These are phyloP conservation scores for Zygoascus tannicola DNA, from an alignment of 805 yeast genomes.

Conservation along the genomic window DNA sequence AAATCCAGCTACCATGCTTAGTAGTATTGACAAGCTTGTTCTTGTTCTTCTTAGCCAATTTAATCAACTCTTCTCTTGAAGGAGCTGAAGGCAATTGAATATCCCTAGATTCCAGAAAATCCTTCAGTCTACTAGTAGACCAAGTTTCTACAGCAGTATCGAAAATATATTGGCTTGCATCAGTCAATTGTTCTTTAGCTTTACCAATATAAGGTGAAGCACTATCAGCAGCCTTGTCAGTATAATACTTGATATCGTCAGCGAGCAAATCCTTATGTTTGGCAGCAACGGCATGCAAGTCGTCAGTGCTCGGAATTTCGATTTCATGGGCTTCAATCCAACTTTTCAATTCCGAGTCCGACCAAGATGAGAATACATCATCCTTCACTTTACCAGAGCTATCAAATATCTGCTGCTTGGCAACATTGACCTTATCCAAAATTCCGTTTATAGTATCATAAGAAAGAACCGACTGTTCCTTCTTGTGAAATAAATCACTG, in stretches of 20 bases:
- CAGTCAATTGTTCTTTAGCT: constrained; percentile 13
- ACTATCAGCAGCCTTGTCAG: constrained; percentile 9
- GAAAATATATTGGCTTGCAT: constrained; percentile 16
- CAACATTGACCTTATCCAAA: constrained; percentile 16
- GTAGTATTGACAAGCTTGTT: constrained; percentile 30
- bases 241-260: constrained; percentile 14
- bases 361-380: constrained; percentile 34
- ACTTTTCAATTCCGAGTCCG: constrained; percentile 32
- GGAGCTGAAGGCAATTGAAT: constrained; percentile 17
- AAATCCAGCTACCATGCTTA: constrained; percentile 43
- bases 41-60: constrained; percentile 35
- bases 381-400: constrained; percentile 29
- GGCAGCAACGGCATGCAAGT: constrained; percentile 22
- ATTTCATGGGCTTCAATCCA: constrained; percentile 36
- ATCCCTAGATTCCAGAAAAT: constrained; percentile 30
- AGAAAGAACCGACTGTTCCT: neutral
- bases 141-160: constrained; percentile 22
- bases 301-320: constrained; percentile 14
- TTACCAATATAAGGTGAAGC: constrained; percentile 17
- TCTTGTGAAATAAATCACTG: neutral
- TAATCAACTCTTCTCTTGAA: constrained; percentile 33
- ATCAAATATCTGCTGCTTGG: constrained; percentile 28
- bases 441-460: neutral
- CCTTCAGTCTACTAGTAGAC: constrained; percentile 28
- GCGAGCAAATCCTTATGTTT: constrained; percentile 27